Base-by-base conservation (phyloP, 495 filamentous ascomycete genomes). In the Neurospora cerealis region DNA sequence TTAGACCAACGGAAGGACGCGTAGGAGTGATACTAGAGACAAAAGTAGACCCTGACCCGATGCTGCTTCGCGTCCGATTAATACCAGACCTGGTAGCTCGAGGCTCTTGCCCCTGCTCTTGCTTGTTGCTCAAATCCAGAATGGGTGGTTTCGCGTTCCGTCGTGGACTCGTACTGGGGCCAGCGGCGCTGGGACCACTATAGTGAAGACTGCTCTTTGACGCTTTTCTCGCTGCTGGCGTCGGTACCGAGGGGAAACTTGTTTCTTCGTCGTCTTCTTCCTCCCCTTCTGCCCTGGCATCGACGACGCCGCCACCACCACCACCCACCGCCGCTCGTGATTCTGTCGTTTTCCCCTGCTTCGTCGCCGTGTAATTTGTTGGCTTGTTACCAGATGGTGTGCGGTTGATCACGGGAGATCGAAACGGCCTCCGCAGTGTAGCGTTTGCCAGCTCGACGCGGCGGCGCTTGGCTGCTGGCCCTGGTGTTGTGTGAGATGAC, bases 381-480 rank as follows among this genome's bases (percentile, higher is more conserved):
- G 13, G 4, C 19, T 6, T 44, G 34, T 37, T 41, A 28, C 44
- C 54, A 36, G 15, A 34, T 8, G 37, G 34, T 39, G 73, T 71
- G 41, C 77, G 74, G 34, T 69, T 77, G 24, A 81, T 73, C 70
- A 81, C 42, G 10, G 79, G 79, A 21, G 79, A 81, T 3, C 76
- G 62, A 41, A 81, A 81, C 2, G 79, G 78, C 48, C 78, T 81
- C 21, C 75, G 71, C 69, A 81, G 77, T 8, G 75, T 77, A 2
- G 73, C 71, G 44, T 79, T 81, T 24, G 79, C 79, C 2, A 48
- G 41, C 3, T 81, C 79, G 72, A 78, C 71, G 60, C 79, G 79
- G 15, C 78, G 77, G 34, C 79, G 79, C 72, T 81, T 81, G 77
- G 77, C 75, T 38, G 76, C 54, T 10, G 77, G 78, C 11, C 72